Percentiles rank a stretch among this genome's conserved stretches.
Conservation (phyloP, 805 yeast species). For the Maudiozyma bulderi region DNA sequence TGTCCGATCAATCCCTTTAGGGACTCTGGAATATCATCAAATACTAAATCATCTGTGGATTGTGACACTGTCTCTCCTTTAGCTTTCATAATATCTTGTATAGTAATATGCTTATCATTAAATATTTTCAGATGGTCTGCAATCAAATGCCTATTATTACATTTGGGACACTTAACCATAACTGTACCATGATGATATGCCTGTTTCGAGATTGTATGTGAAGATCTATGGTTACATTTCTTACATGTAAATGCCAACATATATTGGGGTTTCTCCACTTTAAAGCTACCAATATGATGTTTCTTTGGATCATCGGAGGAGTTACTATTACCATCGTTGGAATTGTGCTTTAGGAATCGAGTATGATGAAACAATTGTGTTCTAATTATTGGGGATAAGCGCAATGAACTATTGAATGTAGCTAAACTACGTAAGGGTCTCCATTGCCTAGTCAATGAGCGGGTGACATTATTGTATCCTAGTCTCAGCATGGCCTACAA, state of each 20-base stretch:
- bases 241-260: slow-evolving; percentile 92
- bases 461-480: too few species aligned
- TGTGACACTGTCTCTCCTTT: slow-evolving; percentile 69
- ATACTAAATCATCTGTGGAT: slow-evolving; percentile 56
- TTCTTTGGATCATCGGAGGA: neutral
- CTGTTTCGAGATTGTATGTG: slow-evolving; percentile 87
- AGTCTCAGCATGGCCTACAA: too few species aligned
- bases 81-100: slow-evolving; percentile 66
- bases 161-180: slow-evolving; percentile 83
- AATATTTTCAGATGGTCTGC: slow-evolving; percentile 84
- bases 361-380: neutral
- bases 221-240: slow-evolving; percentile 70
- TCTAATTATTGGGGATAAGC: neutral
- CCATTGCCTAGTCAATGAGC: too few species aligned
- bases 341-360: neutral
- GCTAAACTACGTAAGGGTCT: too few species aligned
- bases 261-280: slow-evolving; percentile 66
- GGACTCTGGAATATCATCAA: slow-evolving; percentile 28
- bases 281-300: slow-evolving; percentile 23
- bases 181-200: slow-evolving; percentile 84
- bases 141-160: slow-evolving; percentile 77
- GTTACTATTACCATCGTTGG: neutral
- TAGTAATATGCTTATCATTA: slow-evolving; percentile 60
- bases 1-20: slow-evolving; percentile 40
- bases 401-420: too few species aligned